phyloP scores from a whole-genome alignment of 2,329 filamentous ascomycete species.

The Talaromyces piceae region DNA sequence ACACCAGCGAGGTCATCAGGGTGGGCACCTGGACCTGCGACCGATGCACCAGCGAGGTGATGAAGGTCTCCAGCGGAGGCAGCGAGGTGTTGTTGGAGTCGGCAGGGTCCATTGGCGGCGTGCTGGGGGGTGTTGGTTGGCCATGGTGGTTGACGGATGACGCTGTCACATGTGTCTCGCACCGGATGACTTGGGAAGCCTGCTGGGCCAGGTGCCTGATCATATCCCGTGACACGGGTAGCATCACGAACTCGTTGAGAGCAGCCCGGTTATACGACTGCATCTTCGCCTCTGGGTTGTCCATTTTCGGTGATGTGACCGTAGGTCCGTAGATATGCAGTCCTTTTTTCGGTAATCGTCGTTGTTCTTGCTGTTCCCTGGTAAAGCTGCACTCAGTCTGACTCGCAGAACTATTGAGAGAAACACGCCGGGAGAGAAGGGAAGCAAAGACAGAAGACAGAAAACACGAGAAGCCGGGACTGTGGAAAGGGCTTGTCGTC shows the following conservation, averaged over 20 bases:
- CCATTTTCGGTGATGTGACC: conserved; percentile 11
- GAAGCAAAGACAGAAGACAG: background rate
- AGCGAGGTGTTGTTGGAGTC: conserved; percentile 42
- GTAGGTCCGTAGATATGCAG: background rate
- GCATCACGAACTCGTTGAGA: conserved; percentile 41
- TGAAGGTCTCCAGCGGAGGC: conserved; percentile 83
- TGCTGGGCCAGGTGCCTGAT: conserved; percentile 40
- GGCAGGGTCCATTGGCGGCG: conserved; percentile 45
- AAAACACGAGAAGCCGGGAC: background rate
- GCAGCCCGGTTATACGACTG: conserved; percentile 32
- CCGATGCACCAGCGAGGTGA: conserved; percentile 78
- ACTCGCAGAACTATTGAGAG: conserved; percentile 7
- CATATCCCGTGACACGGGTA: conserved; percentile 43
- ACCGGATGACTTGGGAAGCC: conserved; percentile 42
- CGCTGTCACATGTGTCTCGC: conserved; percentile 44
- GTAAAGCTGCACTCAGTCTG: background rate
- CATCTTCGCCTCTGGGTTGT: conserved; percentile 15
- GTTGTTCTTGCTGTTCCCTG: background rate
- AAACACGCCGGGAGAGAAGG: too few species aligned
- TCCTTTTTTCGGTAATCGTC: background rate
- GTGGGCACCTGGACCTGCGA: conserved; percentile 97
- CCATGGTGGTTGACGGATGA: conserved; percentile 37
- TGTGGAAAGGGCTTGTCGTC: background rate
- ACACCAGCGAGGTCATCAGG: conserved; percentile 93
- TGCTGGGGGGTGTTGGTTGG: conserved; percentile 53